These are phyloP conservation scores for Fraxinus ornus DNA, from an alignment of 305 asterid species.

Conservation along the genomic window DNA sequence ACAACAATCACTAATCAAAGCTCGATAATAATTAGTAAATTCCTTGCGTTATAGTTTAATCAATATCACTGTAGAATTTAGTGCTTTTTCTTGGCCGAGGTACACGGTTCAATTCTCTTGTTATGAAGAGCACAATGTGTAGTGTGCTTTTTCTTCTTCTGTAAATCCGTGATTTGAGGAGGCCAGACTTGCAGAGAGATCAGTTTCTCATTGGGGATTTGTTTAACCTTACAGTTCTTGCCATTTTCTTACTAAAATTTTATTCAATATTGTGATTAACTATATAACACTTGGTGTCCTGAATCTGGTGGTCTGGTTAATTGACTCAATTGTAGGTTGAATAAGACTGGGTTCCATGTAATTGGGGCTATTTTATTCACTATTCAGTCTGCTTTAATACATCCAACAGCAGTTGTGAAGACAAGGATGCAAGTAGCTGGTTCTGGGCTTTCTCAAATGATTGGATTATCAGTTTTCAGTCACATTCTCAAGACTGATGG, in stretches of 20 bases:
- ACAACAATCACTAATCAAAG: too few relatives aligned
- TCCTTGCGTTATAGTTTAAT: too few relatives aligned
- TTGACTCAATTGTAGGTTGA: constrained; percentile 55
- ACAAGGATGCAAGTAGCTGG: constrained; percentile 90
- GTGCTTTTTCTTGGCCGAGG: not conserved
- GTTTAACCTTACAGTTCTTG: not conserved
- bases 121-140: not conserved
- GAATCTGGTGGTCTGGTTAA: constrained; percentile 15
- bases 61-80: not conserved
- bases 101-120: not conserved
- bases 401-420: constrained; percentile 88
- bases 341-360: constrained; percentile 74
- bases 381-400: constrained; percentile 73
- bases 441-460: constrained; percentile 50
- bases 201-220: not conserved
- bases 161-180: not conserved
- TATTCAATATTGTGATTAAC: not conserved
- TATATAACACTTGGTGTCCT: not conserved
- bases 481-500: constrained; percentile 61
- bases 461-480: constrained; percentile 60
- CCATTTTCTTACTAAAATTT: not conserved
- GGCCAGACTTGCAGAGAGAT: not conserved
- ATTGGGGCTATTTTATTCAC: constrained; percentile 91
- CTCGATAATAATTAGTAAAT: too few relatives aligned
- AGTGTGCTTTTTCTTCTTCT: not conserved